These are phyloP conservation scores for Bipolaris zeicola DNA, from an alignment of 2,329 filamentous ascomycete genomes.

Conservation along the genomic window DNA sequence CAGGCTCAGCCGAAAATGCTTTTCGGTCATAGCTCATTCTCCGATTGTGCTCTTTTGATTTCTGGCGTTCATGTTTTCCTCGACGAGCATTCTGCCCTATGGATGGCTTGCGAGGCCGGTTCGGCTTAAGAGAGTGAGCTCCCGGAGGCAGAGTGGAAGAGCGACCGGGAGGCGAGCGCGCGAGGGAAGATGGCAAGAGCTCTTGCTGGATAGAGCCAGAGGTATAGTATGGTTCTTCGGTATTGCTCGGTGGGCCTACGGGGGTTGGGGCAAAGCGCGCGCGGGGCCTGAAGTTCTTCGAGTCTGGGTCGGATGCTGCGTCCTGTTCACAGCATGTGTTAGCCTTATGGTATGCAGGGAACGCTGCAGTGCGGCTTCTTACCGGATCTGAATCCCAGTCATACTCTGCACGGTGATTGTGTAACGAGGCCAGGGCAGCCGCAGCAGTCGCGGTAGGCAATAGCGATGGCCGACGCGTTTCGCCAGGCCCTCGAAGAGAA, in stretches of 20 bases:
- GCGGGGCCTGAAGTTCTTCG: constrained; percentile 46
- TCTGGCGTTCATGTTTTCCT: constrained; percentile 79
- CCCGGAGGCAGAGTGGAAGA: constrained; percentile 87
- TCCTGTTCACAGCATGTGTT: constrained; percentile 39
- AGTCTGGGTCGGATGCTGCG: constrained; percentile 46
- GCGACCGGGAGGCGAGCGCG: constrained; percentile 80
- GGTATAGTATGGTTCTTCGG: constrained; percentile 49
- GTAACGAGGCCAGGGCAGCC: constrained; percentile 83
- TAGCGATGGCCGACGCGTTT: constrained; percentile 67
- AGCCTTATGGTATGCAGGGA: constrained; percentile 20
- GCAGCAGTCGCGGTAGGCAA: constrained; percentile 77
- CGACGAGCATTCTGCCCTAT: constrained; percentile 79
- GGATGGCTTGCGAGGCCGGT: constrained; percentile 81
- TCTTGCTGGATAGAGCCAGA: constrained; percentile 69
- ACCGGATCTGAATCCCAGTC: constrained; percentile 49
- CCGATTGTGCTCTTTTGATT: constrained; percentile 75
- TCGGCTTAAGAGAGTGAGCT: constrained; percentile 72
- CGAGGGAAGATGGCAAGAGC: constrained; percentile 80
- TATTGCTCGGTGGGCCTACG: constrained; percentile 73
- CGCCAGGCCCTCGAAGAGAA: constrained; percentile 72
- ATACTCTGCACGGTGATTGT: constrained; percentile 76
- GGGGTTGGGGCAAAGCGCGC: constrained; percentile 50
- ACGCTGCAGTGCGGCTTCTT: constrained; percentile 22
- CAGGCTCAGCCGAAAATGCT: constrained; percentile 83
- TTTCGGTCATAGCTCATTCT: constrained; percentile 77